Evolutionary conservation across 1,139 yeast species (phyloP).

Genomic region (Saccharomyces hybrid): DNA sequence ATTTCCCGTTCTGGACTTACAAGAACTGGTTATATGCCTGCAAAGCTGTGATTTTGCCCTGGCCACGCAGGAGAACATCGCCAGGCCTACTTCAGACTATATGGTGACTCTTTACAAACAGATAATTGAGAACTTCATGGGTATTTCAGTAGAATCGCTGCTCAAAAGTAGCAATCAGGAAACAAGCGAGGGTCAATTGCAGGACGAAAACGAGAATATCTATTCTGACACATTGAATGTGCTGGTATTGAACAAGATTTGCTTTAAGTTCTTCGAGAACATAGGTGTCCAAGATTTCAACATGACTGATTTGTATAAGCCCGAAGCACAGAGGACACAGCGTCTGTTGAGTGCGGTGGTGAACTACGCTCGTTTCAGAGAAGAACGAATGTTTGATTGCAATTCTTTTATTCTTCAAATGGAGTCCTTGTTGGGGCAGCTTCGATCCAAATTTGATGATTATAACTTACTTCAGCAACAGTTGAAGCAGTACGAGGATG

Average conservation of each 20-base stretch:
- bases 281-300: constrained; percentile 77
- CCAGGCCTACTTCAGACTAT: constrained; percentile 59
- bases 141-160: constrained; percentile 45
- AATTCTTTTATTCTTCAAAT: constrained; percentile 53
- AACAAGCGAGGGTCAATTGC: constrained; percentile 14
- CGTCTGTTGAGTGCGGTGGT: constrained; percentile 75
- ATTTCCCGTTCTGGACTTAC: constrained; percentile 61
- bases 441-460: constrained; percentile 34
- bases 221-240: constrained; percentile 38
- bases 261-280: constrained; percentile 54
- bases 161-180: constrained; percentile 16
- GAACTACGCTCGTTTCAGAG: constrained; percentile 78
- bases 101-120: constrained; percentile 60
- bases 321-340: constrained; percentile 59
- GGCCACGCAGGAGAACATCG: constrained; percentile 55
- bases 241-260: constrained; percentile 51
- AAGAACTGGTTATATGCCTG: constrained; percentile 56
- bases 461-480: constrained; percentile 39
- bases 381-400: constrained; percentile 63
- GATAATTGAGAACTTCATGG: constrained; percentile 62
- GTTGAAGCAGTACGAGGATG: constrained; percentile 37
- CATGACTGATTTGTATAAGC: constrained; percentile 59
- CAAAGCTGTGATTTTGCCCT: constrained; percentile 53
- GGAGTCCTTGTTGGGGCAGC: constrained; percentile 42
- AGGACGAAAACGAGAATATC: constrained; percentile 23